A percentile compares a stretch with the other conserved stretches of the same genome.
Conservation (phyloP, 768 basidiomycete genomes). For the Boletus patriciae region DNA sequence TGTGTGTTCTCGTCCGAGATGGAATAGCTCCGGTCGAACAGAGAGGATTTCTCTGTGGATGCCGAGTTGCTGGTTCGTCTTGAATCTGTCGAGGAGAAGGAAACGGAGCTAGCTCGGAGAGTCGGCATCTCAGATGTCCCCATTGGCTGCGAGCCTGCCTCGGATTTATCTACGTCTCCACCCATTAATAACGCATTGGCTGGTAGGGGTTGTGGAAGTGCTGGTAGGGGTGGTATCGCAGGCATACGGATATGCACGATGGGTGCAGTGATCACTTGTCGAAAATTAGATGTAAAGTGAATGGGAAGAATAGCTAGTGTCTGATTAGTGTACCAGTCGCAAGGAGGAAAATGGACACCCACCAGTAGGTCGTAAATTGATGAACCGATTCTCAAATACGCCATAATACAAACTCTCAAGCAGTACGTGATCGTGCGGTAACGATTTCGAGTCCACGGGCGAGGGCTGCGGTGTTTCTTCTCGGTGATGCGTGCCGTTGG, state of each 20-base stretch:
- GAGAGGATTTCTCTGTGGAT: constrained; percentile 35
- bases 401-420: constrained; percentile 66
- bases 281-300: constrained; percentile 70
- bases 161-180: constrained; percentile 29
- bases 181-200: constrained; percentile 23
- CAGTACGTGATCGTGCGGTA: constrained; percentile 65
- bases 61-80: constrained; percentile 30
- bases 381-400: constrained; percentile 69
- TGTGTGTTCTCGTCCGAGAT: constrained; percentile 26
- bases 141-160: constrained; percentile 17
- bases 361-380: constrained; percentile 71
- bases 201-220: constrained; percentile 36
- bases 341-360: constrained; percentile 19
- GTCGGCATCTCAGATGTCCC: constrained; percentile 17
- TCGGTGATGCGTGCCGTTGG: constrained; percentile 44
- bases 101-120: constrained; percentile 46
- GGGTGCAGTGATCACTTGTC: constrained; percentile 61
- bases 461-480: constrained; percentile 31
- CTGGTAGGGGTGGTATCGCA: constrained; percentile 61
- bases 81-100: constrained; percentile 52
- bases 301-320: constrained; percentile 60
- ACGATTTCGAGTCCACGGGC: constrained; percentile 36
- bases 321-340: constrained; percentile 6
- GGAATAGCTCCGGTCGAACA: constrained; percentile 32
- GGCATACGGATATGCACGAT: constrained; percentile 68